Base-by-base conservation (phyloP, 2,329 filamentous ascomycete genomes). In the Fusarium nodosum region DNA sequence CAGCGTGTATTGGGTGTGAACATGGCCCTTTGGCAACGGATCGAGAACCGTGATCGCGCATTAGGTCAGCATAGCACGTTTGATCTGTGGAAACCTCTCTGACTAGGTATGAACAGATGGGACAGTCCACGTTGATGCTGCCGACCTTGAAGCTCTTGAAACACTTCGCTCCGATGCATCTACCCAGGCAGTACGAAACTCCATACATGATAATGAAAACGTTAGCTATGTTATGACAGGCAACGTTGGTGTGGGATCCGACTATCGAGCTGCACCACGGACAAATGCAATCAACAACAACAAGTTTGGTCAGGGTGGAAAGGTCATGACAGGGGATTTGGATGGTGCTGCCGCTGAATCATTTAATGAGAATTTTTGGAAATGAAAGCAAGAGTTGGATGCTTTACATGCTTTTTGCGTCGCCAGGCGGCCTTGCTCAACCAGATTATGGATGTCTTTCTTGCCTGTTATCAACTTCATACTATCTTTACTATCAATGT, bases 151-250 rank as follows among this genome's bases (percentile, higher is more conserved):
- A 20, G 12, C 20, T 33, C 36, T 58, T 16, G n/a, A 58, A 30
- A 10, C 47, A 44, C 5, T 20, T 3, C 6, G 28, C 15, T n/a
- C 8, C 20, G 18, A 31, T 22, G 5, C 16, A 16, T 24, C 45
- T 30, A 7, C 30, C 8, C 18, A 53, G 12, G 13, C 15, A 34
- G 38, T 44, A 12, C 22, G 11, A 24, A 58, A 36, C 11, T 44
- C 31, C 10, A 53, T 53, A 10, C 4, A 44, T 31, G 16, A 18
- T 5, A 58, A 52, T 18, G 36, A 16, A 15, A 38, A 24, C 10
- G 11, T 58, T 36, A 7, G 15, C n/a, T 20, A 31, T 44, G 38
- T 38, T 15, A 38, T 58, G 55, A 44, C 46, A 11, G 46, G 55
- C 10, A 53, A 53, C 5, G 42, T 47, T 36, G 53, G 26, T 10